Base-by-base conservation (phyloP, 2,329 filamentous ascomycete species). In the Ascocoryne sarcoides region DNA sequence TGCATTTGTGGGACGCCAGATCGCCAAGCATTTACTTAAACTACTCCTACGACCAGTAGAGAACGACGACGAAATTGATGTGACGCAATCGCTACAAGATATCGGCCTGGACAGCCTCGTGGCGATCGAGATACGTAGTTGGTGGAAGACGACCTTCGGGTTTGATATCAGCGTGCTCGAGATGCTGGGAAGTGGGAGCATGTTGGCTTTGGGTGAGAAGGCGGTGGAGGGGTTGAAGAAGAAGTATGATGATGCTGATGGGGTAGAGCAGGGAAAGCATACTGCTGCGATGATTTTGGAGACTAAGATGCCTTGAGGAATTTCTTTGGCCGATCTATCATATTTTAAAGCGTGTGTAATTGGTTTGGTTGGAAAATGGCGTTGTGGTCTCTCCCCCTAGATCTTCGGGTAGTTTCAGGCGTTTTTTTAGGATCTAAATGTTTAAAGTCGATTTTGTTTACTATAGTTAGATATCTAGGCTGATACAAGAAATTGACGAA, bases 91-190 rank as follows among this genome's bases (percentile, higher is more conserved):
- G 20, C n/a, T 20, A 20, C 3, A 16, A 20, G 19, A 39, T 8
- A n/a, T 48, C 10, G 47, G 49, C 15, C 23, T 49, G 4, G 47
- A 51, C 16, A 47, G 43, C 9, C 21, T 49, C 9, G 26, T 51
- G 1, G 39, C 37, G 5, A 43, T 51, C 36, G 49, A 51, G 38
- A 7, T 50, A 10, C 37, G 48, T 3, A 35, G 21, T 15, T 48
- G 45, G 48, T 47, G 39, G 42, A 39, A 36, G 17, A 32, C 26
- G 17, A 34, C 20, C 4, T 37, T 47, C 21, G 32, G 36, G 10
- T 32, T 41, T 5, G 41, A 44, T 28, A 33, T 47, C 15, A 41
- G 31, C 18, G 36, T 42, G 2, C 30, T 47, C 5, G 40, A 47
- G 32, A 43, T 46, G 20, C 19, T 45, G n/a, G 19, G 36, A 12